Base-by-base conservation (phyloP, 495 filamentous ascomycete genomes). In the Tuber umbilicatum region DNA sequence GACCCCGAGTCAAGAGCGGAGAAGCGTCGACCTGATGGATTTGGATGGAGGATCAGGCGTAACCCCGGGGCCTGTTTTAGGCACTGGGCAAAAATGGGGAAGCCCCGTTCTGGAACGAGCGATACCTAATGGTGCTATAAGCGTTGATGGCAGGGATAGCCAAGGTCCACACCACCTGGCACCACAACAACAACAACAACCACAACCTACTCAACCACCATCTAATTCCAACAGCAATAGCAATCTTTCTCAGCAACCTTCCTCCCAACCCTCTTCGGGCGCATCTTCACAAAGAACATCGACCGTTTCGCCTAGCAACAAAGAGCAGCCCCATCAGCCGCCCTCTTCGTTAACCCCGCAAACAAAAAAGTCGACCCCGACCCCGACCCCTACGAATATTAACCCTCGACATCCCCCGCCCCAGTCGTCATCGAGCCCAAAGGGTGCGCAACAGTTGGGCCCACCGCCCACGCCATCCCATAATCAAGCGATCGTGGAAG, bases 61-160 rank as follows among this genome's bases (percentile, higher is more conserved):
- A 77, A 85, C 70, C 84, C 84, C 72, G 81, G 84, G 42, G 80
- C 83, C 16, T 69, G 72, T 69, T 78, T 80, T 17, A 73, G 82
- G 67, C 73, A 73, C 38, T 76, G 75, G 73, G 60, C 83, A 70
- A 72, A 75, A 72, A 74, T 80, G 79, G 70, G 75, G 74, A 69
- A 80, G 75, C 43, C 72, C 70, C 31, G 84, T 83, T 71, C 75
- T 76, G 41, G 84, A 85, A 35, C 79, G 82, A 69, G 37, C 72
- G 23, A 87, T 86, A 70, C 85, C 85, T 23, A 86, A 88, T 73
- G 64, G 86, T 55, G 87, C 87, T 64, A 64, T 76, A 71, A 72
- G 75, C 69, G 68, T 73, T 71, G 74, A 72, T 45, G 45, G 76
- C 71, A 81, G 79, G 75, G 80, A 81, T 81, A 79, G 0, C 84